Evolutionary conservation across 768 basidiomycete genomes (phyloP), one percentile per base, ranked within the genome.

Genomic region (Suillus plorans): DNA sequence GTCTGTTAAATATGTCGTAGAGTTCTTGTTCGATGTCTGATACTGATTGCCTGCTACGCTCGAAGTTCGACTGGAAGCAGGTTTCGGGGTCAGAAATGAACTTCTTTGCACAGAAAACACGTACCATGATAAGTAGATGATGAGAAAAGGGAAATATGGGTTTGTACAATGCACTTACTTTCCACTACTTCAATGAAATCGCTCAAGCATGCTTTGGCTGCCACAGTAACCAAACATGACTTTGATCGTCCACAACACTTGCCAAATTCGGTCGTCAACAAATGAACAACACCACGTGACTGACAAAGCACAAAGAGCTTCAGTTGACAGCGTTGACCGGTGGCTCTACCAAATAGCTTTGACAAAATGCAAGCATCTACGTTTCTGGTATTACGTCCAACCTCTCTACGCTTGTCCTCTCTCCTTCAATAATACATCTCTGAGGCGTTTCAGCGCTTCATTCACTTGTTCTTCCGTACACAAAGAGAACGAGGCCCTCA

Each of bases 401-500:
- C 39, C 25, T 31, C 2, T n/a, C 31, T 59, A 59, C 41, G 18
- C 25, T 39, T 42, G 41, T 20, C 58, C 67, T 52, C 72, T 68
- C 50, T 70, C 76, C 64, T 69, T 68, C 25, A 77, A 61, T 44
- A 79, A 66, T 3, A 85, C 83, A 39, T 67, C 74, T 44, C 77
- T 78, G 5, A 97, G 76, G 66, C 94, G 80, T 66, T 76, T 79
- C 67, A 96, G 73, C 2, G 89, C 95, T 78, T 89, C 85, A 56
- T 93, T 87, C 3, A 92, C 88, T 49, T 94, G 85, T 41, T 86
- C 85, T 63, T 84, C 85, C 1, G 80, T 78, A 22, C 86, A 78
- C 64, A 91, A 73, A 72, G 91, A 92, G 78, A 97, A 97, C 45
- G 91, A 82, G 20, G 92, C 92, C 50, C 95, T 84, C 36, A 96